Evolutionary conservation across 345 rosid genomes (phyloP).

Genomic region (Schrenkiella parvula): DNA sequence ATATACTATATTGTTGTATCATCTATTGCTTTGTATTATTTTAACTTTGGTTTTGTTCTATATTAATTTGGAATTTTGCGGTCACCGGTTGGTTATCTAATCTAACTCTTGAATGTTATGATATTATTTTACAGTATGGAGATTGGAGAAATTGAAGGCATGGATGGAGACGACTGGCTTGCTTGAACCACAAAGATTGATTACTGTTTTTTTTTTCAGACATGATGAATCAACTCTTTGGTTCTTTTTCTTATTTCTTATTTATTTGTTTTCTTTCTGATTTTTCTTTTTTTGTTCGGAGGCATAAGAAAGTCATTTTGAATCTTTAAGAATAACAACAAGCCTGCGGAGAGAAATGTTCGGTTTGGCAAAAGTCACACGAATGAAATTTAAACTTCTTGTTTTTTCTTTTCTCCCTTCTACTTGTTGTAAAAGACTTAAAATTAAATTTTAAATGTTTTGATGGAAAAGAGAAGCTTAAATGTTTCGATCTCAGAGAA

Average conservation of each 20-base stretch:
- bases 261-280: slow-evolving; percentile 14
- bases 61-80: background rate
- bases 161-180: slow-evolving; percentile 85
- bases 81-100: background rate
- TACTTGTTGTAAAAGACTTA: background rate
- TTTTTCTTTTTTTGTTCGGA: background rate
- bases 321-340: slow-evolving; percentile 38
- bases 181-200: slow-evolving; percentile 68
- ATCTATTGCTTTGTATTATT: slow-evolving; percentile 15
- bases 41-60: background rate
- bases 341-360: slow-evolving; percentile 36
- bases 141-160: slow-evolving; percentile 85
- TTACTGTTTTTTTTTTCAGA: slow-evolving; percentile 41
- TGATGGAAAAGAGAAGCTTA: no score
- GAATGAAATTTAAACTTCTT: slow-evolving; percentile 34
- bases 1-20: background rate
- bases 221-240: slow-evolving; percentile 58
- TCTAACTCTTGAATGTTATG: slow-evolving; percentile 12
- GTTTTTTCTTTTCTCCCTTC: background rate
- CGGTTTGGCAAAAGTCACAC: slow-evolving; percentile 31
- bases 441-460: no score
- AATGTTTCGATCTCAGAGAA: background rate
- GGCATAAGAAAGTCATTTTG: slow-evolving; percentile 5
- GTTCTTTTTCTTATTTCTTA: slow-evolving; percentile 18
- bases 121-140: slow-evolving; percentile 62